Percentiles rank a stretch among this genome's conserved stretches.
Evolutionary conservation across 2,329 filamentous ascomycete genomes (phyloP).

Genomic region (Hypoxylon sp.): DNA sequence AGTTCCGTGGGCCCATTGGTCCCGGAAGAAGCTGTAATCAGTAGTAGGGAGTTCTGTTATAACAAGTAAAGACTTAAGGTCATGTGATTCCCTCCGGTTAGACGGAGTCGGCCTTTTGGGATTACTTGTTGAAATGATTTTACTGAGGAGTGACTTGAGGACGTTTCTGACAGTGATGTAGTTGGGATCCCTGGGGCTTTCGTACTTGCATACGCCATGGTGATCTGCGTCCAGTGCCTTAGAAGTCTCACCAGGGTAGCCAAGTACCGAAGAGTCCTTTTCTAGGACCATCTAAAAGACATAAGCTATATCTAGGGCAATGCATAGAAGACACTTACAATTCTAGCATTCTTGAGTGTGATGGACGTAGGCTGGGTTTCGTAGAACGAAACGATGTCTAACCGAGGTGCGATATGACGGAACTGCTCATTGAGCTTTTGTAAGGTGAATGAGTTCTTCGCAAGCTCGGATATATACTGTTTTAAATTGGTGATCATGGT

Average conservation of each 20-base stretch:
- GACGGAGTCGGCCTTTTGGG: neutral
- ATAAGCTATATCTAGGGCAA: neutral
- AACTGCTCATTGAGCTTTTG: slow-evolving; percentile 49
- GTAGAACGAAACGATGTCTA: slow-evolving; percentile 48
- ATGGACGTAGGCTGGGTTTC: slow-evolving; percentile 41
- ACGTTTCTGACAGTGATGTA: slow-evolving; percentile 52
- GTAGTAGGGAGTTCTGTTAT: slow-evolving; percentile 26
- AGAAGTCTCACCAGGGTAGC: slow-evolving; percentile 56
- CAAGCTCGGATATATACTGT: slow-evolving; percentile 49
- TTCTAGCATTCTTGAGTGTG: slow-evolving; percentile 13
- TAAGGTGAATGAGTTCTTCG: slow-evolving; percentile 39
- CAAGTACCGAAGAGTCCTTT: slow-evolving; percentile 57
- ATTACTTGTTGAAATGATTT: slow-evolving; percentile 15
- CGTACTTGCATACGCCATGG: slow-evolving; percentile 57
- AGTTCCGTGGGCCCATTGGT: slow-evolving; percentile 34
- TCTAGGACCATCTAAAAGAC: slow-evolving; percentile 40
- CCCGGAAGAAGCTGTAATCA: slow-evolving; percentile 39
- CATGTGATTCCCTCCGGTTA: slow-evolving; percentile 5
- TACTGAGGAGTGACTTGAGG: slow-evolving; percentile 41
- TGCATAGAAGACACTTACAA: slow-evolving; percentile 23
- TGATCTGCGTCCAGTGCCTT: slow-evolving; percentile 57
- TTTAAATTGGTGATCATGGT: slow-evolving; percentile 38
- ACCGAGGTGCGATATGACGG: slow-evolving; percentile 42
- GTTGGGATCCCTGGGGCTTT: slow-evolving; percentile 51
- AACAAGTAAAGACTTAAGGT: slow-evolving; percentile 24